Evolutionary conservation across 331 rosid species (phyloP).

Genomic region (Telfairia occidentalis): DNA sequence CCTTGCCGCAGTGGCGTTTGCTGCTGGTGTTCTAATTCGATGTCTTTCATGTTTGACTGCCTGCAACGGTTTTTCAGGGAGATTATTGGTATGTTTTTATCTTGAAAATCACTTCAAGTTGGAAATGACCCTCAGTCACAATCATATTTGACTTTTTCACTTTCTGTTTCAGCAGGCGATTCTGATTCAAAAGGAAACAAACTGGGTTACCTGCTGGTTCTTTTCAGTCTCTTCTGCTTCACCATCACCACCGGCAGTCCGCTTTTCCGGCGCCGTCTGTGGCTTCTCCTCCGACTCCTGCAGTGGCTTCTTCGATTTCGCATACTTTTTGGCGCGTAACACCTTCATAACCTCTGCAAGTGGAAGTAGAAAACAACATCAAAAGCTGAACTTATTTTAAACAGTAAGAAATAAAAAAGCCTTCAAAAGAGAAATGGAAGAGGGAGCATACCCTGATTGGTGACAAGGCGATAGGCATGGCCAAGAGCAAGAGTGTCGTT

Average conservation of each 20-base stretch:
- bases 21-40: constrained; percentile 29
- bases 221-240: constrained; percentile 28
- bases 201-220: constrained; percentile 36
- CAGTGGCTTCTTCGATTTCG: constrained; percentile 55
- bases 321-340: constrained; percentile 66
- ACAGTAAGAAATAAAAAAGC: neutral
- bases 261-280: constrained; percentile 17
- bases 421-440: neutral
- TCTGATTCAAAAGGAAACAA: neutral
- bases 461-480: constrained; percentile 87
- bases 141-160: neutral
- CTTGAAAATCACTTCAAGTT: neutral
- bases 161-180: neutral
- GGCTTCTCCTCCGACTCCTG: constrained; percentile 25
- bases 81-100: neutral
- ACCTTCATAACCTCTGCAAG: constrained; percentile 79
- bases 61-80: constrained; percentile 27
- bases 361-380: constrained; percentile 8
- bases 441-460: constrained; percentile 50
- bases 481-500: constrained; percentile 88
- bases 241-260: constrained; percentile 28
- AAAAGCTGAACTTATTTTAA: neutral
- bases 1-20: constrained; percentile 33
- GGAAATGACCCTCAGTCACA: neutral
- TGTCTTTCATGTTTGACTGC: constrained; percentile 47